Percentiles rank a stretch among this genome's conserved stretches.
phyloP scores from a whole-genome alignment of 2,329 filamentous ascomycete species.

The Aspergillus novoparasiticus region DNA sequence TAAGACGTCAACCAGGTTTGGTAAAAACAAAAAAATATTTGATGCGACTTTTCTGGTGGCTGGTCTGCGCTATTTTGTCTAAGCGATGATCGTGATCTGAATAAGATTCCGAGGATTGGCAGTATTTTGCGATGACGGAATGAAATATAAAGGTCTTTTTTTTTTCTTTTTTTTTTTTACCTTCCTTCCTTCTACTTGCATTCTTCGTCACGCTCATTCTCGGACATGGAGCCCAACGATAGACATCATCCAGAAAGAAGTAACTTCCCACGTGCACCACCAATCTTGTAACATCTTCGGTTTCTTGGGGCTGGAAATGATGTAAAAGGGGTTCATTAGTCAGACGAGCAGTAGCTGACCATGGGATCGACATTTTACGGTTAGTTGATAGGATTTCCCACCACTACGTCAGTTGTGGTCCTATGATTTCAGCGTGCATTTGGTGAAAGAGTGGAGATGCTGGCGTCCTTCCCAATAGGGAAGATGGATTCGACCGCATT shows the following conservation, averaged over 20 bases:
- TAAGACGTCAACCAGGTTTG: background rate
- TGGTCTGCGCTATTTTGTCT: conserved; percentile 7
- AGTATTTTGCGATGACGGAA: background rate
- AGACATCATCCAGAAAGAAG: background rate
- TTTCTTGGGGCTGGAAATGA: background rate
- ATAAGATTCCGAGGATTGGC: background rate
- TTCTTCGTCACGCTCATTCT: background rate
- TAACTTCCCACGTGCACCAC: conserved; percentile 4
- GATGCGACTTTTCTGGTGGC: background rate
- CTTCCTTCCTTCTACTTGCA: background rate
- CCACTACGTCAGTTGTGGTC: conserved; percentile 24
- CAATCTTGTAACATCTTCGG: background rate
- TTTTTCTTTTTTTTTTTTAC: background rate
- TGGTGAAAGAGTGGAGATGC: conserved; percentile 12
- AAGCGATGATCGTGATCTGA: background rate
- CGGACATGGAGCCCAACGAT: too few species aligned
- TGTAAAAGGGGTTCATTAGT: conserved; percentile 1
- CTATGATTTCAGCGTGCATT: conserved; percentile 28
- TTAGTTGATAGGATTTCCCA: background rate
- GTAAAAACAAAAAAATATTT: background rate
- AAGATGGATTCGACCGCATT: conserved; percentile 3
- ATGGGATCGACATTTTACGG: background rate
- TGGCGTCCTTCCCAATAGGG: conserved; percentile 1
- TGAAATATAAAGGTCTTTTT: too few species aligned
- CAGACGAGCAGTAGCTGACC: background rate